Percentiles rank a stretch among this genome's conserved stretches.
These are phyloP conservation scores for Suhomyces panamericanus DNA, from an alignment of 1,139 yeast genomes.

Conservation along the genomic window DNA sequence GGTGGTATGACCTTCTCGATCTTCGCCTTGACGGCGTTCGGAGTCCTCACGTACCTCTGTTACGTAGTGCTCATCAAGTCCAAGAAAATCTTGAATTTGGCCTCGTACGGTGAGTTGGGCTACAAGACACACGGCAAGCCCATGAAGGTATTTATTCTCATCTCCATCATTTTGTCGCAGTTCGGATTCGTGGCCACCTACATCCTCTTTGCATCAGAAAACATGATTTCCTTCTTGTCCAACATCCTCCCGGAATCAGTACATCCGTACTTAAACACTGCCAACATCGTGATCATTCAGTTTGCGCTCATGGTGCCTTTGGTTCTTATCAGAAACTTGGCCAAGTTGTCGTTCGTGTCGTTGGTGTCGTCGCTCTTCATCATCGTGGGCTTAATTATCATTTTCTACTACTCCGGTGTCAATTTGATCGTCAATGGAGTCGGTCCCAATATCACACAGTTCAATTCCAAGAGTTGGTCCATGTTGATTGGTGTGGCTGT, in stretches of 20 bases:
- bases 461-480: constrained; percentile 67
- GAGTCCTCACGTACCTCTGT: constrained; percentile 68
- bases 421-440: constrained; percentile 49
- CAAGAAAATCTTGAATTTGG: constrained; percentile 56
- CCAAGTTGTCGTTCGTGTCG: constrained; percentile 68
- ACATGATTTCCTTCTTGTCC: constrained; percentile 50
- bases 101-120: constrained; percentile 79
- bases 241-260: constrained; percentile 8
- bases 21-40: constrained; percentile 54
- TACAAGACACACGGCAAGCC: constrained; percentile 58
- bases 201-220: constrained; percentile 70
- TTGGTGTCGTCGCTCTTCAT: constrained; percentile 67
- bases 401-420: constrained; percentile 55
- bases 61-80: constrained; percentile 61
- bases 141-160: constrained; percentile 57
- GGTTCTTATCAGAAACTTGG: constrained; percentile 68
- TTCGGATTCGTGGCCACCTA: constrained; percentile 79
- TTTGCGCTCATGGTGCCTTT: constrained; percentile 63
- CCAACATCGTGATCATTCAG: constrained; percentile 52
- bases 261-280: constrained; percentile 20
- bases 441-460: constrained; percentile 48
- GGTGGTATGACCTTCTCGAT: constrained; percentile 69
- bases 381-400: constrained; percentile 61
- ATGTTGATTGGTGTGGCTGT: constrained; percentile 79
- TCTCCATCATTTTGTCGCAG: constrained; percentile 67